phyloP scores from a whole-genome alignment of 495 filamentous ascomycete genomes.

The Aspergillus baeticus region DNA sequence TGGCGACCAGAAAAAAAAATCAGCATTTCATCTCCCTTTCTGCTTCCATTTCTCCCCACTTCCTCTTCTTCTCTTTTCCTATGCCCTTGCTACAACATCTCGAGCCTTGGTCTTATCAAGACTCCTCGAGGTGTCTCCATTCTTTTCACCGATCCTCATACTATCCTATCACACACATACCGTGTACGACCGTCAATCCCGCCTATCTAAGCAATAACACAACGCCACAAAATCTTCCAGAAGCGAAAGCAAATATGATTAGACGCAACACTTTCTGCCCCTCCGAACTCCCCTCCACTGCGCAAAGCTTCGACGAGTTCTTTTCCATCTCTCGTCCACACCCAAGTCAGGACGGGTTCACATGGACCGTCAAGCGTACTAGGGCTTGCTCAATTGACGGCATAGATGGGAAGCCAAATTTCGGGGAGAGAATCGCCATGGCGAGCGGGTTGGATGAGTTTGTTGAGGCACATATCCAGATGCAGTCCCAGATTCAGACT shows the following conservation, averaged over 20 bases:
- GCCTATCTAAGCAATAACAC: background rate
- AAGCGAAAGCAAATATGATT: slow-evolving; percentile 6
- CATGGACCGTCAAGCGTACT: background rate
- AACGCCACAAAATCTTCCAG: background rate
- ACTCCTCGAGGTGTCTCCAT: background rate
- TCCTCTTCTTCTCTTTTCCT: slow-evolving; percentile 19
- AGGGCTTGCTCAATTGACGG: background rate
- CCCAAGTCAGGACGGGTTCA: background rate
- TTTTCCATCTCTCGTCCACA: slow-evolving; percentile 11
- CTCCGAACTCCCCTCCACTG: slow-evolving; percentile 8
- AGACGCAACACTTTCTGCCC: slow-evolving; percentile 17
- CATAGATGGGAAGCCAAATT: background rate
- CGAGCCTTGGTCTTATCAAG: background rate
- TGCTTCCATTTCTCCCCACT: slow-evolving; percentile 8
- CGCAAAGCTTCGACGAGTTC: slow-evolving; percentile 12
- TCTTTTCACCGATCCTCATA: background rate
- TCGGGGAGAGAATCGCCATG: background rate
- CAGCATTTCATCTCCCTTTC: no score
- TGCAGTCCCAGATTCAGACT: background rate
- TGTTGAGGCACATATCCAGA: background rate
- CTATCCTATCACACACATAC: no score
- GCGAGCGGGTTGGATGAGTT: background rate
- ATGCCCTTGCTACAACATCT: background rate
- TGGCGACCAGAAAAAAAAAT: background rate
- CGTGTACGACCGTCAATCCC: background rate